These are phyloP conservation scores for Sanguinoderma infundibulare DNA, from an alignment of 1,284 basidiomycete species.

Conservation along the genomic window DNA sequence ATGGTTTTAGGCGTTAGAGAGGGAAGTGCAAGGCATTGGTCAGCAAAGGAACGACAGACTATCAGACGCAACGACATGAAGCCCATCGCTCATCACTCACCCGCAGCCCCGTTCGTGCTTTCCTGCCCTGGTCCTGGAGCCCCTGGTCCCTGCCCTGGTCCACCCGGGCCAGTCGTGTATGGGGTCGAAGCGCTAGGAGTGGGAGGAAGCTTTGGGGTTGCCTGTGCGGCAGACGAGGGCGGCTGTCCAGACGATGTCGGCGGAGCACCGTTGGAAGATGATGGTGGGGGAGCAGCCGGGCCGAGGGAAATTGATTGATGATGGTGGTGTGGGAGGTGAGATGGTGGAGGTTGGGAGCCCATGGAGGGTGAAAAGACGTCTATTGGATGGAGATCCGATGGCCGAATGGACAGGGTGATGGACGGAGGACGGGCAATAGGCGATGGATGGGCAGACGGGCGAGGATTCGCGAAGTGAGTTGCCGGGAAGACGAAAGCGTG, in stretches of 20 bases:
- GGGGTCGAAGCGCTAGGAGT: conserved; percentile 27
- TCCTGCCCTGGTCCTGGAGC: conserved; percentile 25
- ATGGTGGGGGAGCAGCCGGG: conserved; percentile 21
- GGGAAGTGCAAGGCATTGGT: background rate
- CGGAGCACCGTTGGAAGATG: conserved; percentile 18
- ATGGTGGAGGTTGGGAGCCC: conserved; percentile 20
- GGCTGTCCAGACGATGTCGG: conserved; percentile 18
- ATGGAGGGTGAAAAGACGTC: conserved; percentile 31
- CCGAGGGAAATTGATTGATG: conserved; percentile 31
- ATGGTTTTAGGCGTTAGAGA: background rate
- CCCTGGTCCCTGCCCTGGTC: conserved; percentile 19
- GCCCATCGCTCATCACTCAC: conserved; percentile 12
- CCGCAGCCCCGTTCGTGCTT: conserved; percentile 22
- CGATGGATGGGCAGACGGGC: background rate
- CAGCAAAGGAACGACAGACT: background rate
- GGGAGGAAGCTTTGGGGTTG: conserved; percentile 32
- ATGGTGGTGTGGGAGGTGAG: conserved; percentile 22
- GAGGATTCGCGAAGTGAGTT: background rate
- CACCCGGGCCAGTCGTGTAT: conserved; percentile 22
- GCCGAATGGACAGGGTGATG: background rate
- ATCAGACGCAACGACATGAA: background rate
- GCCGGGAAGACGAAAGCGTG: background rate
- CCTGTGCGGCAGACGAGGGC: conserved; percentile 17
- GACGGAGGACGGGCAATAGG: background rate
- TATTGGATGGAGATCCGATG: conserved; percentile 1